Evolutionary conservation across 129 eudicot genomes (phyloP), one percentile per base, ranked within the genome.

Genomic region (Flaveria robusta): DNA sequence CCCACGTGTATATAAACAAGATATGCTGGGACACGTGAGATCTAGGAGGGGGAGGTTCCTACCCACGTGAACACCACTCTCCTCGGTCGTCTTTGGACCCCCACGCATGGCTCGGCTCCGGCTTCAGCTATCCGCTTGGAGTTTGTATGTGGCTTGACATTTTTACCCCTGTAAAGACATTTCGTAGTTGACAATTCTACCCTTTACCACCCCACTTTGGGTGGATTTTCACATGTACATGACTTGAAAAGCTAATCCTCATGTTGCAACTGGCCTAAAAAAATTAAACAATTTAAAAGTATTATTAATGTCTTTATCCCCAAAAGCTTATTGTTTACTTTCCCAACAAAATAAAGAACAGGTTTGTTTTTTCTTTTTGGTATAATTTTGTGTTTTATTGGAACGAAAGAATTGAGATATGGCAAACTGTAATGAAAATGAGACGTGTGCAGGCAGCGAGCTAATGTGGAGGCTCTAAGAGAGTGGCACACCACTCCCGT

Each of bases 1-100:
- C 78, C 86, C 90, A 86, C 83, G 86, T 86, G 90, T 77, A 24
- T 11, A 50, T 84, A 84, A 88, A 81, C 90, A 79, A 76, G 77
- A 79, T 86, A 83, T 81, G 88, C 80, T 83, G 79, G 83, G 54
- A 83, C 91, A 87, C 91, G 88, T 87, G 91, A 87, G 84, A 37
- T 72, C 78, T 77, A 70, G 76, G 81, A 60, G 83, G 63, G 56
- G 47, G 83, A 60, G 79, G 74, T 86, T 72, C 73, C 72, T 46
- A 71, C 87, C 91, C 91, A 87, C 87, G 92, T 87, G 89, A 87
- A 70, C 62, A 70, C 84, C 88, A 79, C 87, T 73, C 88, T 78
- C 73, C 74, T 14, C 39, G 75, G 83, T 84, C 77, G 72, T 47
- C 15, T 19, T 71, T 76, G 81, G 70, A 9, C 77, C 81, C 77